Evolutionary conservation across 2,329 filamentous ascomycete species (phyloP).

Genomic region (Penicillium sp.): DNA sequence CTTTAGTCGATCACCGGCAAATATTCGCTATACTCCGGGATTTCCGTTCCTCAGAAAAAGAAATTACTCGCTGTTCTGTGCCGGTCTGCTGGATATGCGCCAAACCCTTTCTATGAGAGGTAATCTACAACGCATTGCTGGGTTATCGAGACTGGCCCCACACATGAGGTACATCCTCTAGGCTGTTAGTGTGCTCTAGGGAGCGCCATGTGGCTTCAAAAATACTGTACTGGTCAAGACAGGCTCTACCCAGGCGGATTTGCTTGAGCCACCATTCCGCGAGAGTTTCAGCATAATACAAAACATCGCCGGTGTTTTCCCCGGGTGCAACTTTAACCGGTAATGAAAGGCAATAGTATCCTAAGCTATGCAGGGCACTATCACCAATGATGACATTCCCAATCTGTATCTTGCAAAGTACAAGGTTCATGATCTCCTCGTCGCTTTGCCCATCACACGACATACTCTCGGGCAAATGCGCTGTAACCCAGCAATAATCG

Average conservation of each 20-base stretch:
- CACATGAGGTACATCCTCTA: neutral
- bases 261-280: neutral
- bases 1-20: neutral
- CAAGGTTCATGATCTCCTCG: neutral
- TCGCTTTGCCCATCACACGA: neutral
- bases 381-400: neutral
- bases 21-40: neutral
- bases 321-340: neutral
- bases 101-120: neutral
- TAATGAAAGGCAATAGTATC: neutral
- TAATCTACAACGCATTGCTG: neutral
- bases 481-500: neutral
- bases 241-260: neutral
- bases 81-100: neutral
- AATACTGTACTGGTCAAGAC: conserved; percentile 1
- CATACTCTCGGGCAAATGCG: neutral
- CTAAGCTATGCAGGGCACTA: neutral
- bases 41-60: neutral
- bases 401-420: neutral
- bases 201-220: neutral
- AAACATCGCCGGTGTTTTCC: neutral
- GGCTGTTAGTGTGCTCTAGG: neutral
- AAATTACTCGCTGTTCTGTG: neutral
- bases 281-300: neutral
- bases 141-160: neutral